phyloP scores from a whole-genome alignment of 805 yeast species.

The Monosporozyma siamensis region DNA sequence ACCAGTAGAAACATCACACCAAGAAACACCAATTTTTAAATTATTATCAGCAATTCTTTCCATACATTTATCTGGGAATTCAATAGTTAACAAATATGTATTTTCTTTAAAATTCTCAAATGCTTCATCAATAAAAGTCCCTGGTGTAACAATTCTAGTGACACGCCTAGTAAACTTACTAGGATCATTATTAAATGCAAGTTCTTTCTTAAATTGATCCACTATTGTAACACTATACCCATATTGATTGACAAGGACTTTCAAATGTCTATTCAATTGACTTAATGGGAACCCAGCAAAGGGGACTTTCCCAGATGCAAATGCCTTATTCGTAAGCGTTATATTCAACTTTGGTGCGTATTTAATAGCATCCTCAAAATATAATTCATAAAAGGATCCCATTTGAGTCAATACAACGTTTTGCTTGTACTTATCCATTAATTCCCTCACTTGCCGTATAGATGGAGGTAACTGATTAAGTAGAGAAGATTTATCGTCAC shows the following conservation, averaged over 20 bases:
- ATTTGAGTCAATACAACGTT: slow-evolving; percentile 68
- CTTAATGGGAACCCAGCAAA: slow-evolving; percentile 88
- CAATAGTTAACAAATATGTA: slow-evolving; percentile 60
- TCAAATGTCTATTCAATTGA: slow-evolving; percentile 64
- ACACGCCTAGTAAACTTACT: slow-evolving; percentile 54
- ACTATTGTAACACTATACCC: slow-evolving; percentile 71
- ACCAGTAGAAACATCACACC: slow-evolving; percentile 88
- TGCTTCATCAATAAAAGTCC: slow-evolving; percentile 82
- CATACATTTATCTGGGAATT: slow-evolving; percentile 44
- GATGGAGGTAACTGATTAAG: slow-evolving; percentile 27
- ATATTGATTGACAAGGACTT: slow-evolving; percentile 59
- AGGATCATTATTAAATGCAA: slow-evolving; percentile 25
- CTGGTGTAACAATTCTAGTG: slow-evolving; percentile 79
- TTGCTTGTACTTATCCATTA: slow-evolving; percentile 39
- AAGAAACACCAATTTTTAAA: slow-evolving; percentile 57
- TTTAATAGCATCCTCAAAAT: slow-evolving; percentile 77
- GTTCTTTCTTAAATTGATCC: slow-evolving; percentile 46
- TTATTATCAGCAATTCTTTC: slow-evolving; percentile 30
- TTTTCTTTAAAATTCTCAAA: slow-evolving; percentile 64
- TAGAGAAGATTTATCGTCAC: not conserved
- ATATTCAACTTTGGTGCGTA: slow-evolving; percentile 65
- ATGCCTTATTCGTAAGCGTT: slow-evolving; percentile 51
- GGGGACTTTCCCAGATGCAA: slow-evolving; percentile 41
- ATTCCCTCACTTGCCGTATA: slow-evolving; percentile 29
- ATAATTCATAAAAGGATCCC: slow-evolving; percentile 80